Percentiles rank a stretch among this genome's conserved stretches.
These are phyloP conservation scores for Borovskyia barvae DNA, from an alignment of 208 protist genomes.

Conservation along the genomic window DNA sequence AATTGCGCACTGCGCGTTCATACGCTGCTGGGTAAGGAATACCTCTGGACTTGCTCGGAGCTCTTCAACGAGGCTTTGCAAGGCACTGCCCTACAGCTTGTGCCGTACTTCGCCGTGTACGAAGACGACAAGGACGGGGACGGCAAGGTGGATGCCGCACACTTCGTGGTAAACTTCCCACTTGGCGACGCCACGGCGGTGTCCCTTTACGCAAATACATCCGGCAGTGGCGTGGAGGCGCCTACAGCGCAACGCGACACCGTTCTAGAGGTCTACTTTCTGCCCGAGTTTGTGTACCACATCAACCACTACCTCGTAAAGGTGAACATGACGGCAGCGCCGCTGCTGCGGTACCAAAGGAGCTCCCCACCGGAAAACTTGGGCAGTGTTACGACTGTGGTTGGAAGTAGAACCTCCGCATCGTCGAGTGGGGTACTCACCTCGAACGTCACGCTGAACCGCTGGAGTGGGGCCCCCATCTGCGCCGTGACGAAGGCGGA, in stretches of 20 bases:
- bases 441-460: background rate
- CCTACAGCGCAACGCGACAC: slow-evolving; percentile 34
- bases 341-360: slow-evolving; percentile 49
- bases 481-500: slow-evolving; percentile 65
- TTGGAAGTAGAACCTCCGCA: background rate
- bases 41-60: slow-evolving; percentile 77
- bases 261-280: slow-evolving; percentile 49
- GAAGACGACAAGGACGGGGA: slow-evolving; percentile 46
- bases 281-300: slow-evolving; percentile 78
- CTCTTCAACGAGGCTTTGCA: slow-evolving; percentile 48
- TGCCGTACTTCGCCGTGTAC: slow-evolving; percentile 61
- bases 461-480: slow-evolving; percentile 33
- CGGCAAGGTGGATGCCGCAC: slow-evolving; percentile 34
- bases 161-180: slow-evolving; percentile 60
- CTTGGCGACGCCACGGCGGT: slow-evolving; percentile 29
- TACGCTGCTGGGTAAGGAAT: slow-evolving; percentile 58
- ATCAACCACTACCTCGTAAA: slow-evolving; percentile 39
- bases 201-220: slow-evolving; percentile 14
- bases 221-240: slow-evolving; percentile 4
- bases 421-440: background rate
- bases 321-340: slow-evolving; percentile 69
- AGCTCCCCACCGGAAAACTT: background rate
- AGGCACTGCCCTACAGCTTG: slow-evolving; percentile 28
- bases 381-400: slow-evolving; percentile 1
- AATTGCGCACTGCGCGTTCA: slow-evolving; percentile 56